These are phyloP conservation scores for Neocallimastix lanati DNA, from an alignment of 192 early-diverging fungal species.

Conservation along the genomic window DNA sequence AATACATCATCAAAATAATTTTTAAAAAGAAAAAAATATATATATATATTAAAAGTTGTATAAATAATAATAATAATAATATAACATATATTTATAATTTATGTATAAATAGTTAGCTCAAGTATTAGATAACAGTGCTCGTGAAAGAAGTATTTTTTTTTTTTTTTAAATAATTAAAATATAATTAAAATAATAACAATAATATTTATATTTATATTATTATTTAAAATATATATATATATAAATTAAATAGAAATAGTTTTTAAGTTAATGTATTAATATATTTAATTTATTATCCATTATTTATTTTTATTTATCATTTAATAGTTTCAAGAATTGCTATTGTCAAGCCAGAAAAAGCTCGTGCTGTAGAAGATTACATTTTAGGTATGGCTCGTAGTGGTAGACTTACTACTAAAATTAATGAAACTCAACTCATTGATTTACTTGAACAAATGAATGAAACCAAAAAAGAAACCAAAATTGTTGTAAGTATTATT, in stretches of 20 bases:
- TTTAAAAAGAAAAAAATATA: too few species aligned
- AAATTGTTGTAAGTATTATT: slow-evolving; percentile 2
- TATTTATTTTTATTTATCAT: not conserved
- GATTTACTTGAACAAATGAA: slow-evolving; percentile 3
- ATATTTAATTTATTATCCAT: too few species aligned
- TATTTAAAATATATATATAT: too few species aligned
- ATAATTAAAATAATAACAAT: too few species aligned
- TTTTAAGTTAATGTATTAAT: too few species aligned
- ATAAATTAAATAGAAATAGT: too few species aligned
- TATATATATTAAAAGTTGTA: too few species aligned
- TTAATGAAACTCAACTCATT: slow-evolving; percentile 1
- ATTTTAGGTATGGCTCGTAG: slow-evolving; percentile 3
- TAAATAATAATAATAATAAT: not conserved
- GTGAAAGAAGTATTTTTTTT: not conserved
- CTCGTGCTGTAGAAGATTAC: slow-evolving; percentile 2
- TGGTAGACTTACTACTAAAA: not conserved
- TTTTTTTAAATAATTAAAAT: too few species aligned
- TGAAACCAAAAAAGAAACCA: slow-evolving; percentile 2
- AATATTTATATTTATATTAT: too few species aligned
- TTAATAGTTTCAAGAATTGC: not conserved
- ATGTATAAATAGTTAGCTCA: not conserved
- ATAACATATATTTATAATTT: not conserved
- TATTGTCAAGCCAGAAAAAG: slow-evolving; percentile 1
- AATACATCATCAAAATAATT: not conserved
- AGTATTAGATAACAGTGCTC: not conserved